Percentiles rank a stretch among this genome's conserved stretches.
Evolutionary conservation across 768 basidiomycete genomes (phyloP).

Genomic region (Rhodosporidiobolus sp.): DNA sequence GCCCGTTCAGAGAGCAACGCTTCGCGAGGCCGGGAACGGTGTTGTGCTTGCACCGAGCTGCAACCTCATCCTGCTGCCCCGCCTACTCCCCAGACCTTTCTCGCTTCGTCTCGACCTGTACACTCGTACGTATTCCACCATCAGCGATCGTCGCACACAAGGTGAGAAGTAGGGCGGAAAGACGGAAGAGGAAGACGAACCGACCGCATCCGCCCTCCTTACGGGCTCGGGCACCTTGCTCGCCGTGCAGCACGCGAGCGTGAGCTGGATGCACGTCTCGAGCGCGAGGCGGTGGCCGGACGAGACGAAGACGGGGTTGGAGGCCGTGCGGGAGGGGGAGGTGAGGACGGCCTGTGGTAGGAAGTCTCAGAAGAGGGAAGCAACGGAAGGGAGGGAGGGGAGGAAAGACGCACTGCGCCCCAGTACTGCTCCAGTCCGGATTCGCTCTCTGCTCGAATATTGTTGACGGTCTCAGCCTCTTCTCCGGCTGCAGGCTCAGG

Average conservation of each 20-base stretch:
- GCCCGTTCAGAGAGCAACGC: too few relatives aligned
- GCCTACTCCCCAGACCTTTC: background rate
- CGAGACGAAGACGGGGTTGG: constrained; percentile 44
- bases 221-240: constrained; percentile 45
- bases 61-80: background rate
- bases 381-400: too few relatives aligned
- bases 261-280: constrained; percentile 33
- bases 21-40: too few relatives aligned
- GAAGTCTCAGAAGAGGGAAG: background rate
- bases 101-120: constrained; percentile 7
- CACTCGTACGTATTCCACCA: too few relatives aligned
- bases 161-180: background rate
- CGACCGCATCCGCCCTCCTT: constrained; percentile 43
- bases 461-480: background rate
- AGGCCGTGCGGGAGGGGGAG: constrained; percentile 33
- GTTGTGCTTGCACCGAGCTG: too few relatives aligned
- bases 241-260: constrained; percentile 29
- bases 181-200: constrained; percentile 12
- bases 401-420: constrained; percentile 2
- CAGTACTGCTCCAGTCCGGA: background rate
- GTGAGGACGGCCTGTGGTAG: constrained; percentile 36
- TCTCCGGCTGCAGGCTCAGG: background rate
- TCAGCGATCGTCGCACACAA: background rate
- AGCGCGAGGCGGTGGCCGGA: constrained; percentile 43
- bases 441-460: too few relatives aligned